A percentile compares a stretch with the other conserved stretches of the same genome.
These are phyloP conservation scores for Paradendryphiella salina DNA, from an alignment of 2,329 filamentous ascomycete species.

Conservation along the genomic window DNA sequence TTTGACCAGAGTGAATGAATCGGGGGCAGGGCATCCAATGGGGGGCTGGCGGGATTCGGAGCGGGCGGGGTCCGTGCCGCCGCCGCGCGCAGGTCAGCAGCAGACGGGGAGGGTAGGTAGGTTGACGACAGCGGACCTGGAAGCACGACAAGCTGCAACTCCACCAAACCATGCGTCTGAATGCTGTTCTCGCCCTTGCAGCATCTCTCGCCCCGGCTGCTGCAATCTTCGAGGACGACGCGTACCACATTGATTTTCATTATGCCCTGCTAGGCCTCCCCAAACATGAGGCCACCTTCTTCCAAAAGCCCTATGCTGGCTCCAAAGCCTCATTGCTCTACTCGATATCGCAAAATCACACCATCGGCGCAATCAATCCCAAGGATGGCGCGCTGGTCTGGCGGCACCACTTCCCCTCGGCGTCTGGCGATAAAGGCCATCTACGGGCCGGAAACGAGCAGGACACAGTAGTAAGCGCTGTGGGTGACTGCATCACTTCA, in stretches of 20 bases:
- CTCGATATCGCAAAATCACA: conserved; percentile 79
- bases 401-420: conserved; percentile 72
- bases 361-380: conserved; percentile 87
- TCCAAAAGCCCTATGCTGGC: conserved; percentile 80
- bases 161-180: conserved; percentile 43
- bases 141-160: conserved; percentile 11
- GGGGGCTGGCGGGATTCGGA: background rate
- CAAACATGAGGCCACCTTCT: conserved; percentile 83
- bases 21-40: conserved; percentile 1
- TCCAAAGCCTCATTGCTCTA: conserved; percentile 90
- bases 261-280: conserved; percentile 85
- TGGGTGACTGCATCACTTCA: conserved; percentile 69
- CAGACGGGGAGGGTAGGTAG: background rate
- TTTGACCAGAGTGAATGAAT: background rate
- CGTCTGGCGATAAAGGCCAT: conserved; percentile 44
- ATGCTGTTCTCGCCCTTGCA: conserved; percentile 43
- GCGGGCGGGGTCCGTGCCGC: conserved; percentile 3
- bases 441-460: conserved; percentile 78
- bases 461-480: conserved; percentile 73
- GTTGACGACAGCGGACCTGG: conserved; percentile 3
- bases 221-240: conserved; percentile 87
- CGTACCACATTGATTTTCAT: conserved; percentile 90
- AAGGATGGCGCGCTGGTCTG: conserved; percentile 82
- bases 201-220: conserved; percentile 55
- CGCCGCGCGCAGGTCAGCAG: background rate